Conservation (phyloP, 306 rosid species). For the Quercus suber region DNA sequence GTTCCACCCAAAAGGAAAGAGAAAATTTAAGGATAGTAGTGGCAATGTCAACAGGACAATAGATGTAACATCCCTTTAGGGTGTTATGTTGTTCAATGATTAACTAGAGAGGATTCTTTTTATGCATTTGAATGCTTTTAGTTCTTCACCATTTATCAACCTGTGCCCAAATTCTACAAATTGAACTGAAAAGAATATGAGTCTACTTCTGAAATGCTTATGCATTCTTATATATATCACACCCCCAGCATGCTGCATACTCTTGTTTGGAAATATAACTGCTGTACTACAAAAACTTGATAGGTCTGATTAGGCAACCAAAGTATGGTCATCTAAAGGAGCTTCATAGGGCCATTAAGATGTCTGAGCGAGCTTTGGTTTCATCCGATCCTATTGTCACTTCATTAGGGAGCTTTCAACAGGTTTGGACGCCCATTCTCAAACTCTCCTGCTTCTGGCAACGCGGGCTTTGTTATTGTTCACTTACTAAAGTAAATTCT, state of each 20-base stretch:
- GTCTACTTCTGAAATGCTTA: conserved; percentile 9
- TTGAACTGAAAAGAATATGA: not conserved
- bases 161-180: not conserved
- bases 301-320: conserved; percentile 93
- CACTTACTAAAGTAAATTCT: conserved; percentile 21
- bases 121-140: not conserved
- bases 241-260: not conserved
- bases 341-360: conserved; percentile 84
- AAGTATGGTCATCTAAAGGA: conserved; percentile 97
- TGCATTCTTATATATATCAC: conserved; percentile 2
- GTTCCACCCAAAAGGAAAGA: not conserved
- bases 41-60: not conserved
- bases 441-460: not conserved
- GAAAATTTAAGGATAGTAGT: not conserved
- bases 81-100: not conserved
- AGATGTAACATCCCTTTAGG: not conserved
- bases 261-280: conserved; percentile 8
- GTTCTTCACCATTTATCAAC: not conserved
- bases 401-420: conserved; percentile 84
- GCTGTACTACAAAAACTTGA: conserved; percentile 18
- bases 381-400: conserved; percentile 84
- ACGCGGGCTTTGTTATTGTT: conserved; percentile 11
- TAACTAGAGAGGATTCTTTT: not conserved
- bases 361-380: conserved; percentile 76
- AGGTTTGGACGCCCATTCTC: conserved; percentile 46